Conservation (phyloP, 495 filamentous ascomycete genomes). For the Symbiotaphrina buchneri region DNA sequence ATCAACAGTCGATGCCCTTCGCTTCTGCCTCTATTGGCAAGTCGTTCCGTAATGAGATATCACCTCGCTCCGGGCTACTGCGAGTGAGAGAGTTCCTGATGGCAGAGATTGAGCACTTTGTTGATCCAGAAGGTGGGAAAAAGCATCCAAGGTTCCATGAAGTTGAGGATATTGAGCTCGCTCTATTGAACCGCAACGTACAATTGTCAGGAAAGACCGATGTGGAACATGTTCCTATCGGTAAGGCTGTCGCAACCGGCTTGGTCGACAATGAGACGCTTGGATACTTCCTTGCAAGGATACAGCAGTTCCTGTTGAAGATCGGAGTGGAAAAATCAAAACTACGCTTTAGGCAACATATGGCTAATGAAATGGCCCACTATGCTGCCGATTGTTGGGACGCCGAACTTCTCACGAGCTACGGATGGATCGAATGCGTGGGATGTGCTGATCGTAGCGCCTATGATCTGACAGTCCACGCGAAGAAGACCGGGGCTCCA, state of each 20-base stretch:
- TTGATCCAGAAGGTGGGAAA: conserved; percentile 52
- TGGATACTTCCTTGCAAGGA: conserved; percentile 70
- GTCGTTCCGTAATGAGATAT: conserved; percentile 56
- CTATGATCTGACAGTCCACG: conserved; percentile 57
- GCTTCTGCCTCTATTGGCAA: conserved; percentile 59
- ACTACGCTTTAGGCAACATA: conserved; percentile 69
- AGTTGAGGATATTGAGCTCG: conserved; percentile 40
- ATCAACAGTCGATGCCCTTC: conserved; percentile 51
- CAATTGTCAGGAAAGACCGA: conserved; percentile 49
- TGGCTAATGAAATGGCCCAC: conserved; percentile 67
- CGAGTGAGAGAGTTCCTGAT: conserved; percentile 53
- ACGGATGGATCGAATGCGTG: conserved; percentile 76
- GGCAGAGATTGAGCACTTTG: conserved; percentile 67
- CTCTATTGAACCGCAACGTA: conserved; percentile 44
- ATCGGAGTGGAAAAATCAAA: conserved; percentile 48
- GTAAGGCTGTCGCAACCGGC: conserved; percentile 42
- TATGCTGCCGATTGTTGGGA: conserved; percentile 77
- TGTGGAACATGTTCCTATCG: conserved; percentile 34
- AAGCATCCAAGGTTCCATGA: conserved; percentile 47
- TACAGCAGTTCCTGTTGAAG: conserved; percentile 47
- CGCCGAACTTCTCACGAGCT: conserved; percentile 54
- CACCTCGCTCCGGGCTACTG: conserved; percentile 40
- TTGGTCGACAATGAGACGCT: conserved; percentile 69
- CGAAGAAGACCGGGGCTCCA: conserved; percentile 59
- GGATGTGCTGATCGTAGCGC: conserved; percentile 69